Evolutionary conservation across 108 stramenopile genomes (phyloP).

Genomic region (Cyclostephanos invisitatus): DNA sequence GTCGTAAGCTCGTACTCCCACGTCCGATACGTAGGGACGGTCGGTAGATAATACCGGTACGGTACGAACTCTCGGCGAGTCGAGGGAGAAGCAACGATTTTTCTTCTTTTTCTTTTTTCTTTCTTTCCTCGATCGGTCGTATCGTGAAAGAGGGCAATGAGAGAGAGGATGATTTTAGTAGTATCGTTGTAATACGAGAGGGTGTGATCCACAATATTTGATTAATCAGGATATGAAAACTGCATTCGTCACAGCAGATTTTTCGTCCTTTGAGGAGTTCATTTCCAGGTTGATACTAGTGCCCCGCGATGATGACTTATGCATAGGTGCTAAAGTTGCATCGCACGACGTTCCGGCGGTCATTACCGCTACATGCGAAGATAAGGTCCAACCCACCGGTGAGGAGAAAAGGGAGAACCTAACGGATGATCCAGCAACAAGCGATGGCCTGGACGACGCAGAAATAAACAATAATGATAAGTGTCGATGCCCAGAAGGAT

Average conservation of each 20-base stretch:
- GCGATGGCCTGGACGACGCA: neutral
- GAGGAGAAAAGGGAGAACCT: neutral
- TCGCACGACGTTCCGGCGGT: constrained; percentile 12
- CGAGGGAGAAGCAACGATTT: too few species aligned
- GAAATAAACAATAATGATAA: neutral
- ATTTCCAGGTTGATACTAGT: constrained; percentile 37
- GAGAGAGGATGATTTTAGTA: too few species aligned
- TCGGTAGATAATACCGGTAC: too few species aligned
- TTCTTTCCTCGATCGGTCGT: too few species aligned
- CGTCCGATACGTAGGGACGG: too few species aligned
- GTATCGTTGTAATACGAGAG: too few species aligned
- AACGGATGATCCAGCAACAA: neutral
- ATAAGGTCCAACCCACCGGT: neutral
- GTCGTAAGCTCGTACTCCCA: too few species aligned
- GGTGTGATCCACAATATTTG: too few species aligned
- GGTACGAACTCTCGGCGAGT: too few species aligned
- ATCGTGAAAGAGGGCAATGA: too few species aligned
- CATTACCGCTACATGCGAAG: neutral
- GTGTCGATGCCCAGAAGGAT: neutral
- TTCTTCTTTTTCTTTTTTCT: too few species aligned
- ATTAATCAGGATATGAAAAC: neutral
- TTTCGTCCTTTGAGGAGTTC: constrained; percentile 44
- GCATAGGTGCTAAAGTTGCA: constrained; percentile 37
- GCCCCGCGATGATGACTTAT: constrained; percentile 36
- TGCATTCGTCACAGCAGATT: constrained; percentile 14